Conservation (phyloP, 345 rosid genomes). For the Syzygium jambos region DNA sequence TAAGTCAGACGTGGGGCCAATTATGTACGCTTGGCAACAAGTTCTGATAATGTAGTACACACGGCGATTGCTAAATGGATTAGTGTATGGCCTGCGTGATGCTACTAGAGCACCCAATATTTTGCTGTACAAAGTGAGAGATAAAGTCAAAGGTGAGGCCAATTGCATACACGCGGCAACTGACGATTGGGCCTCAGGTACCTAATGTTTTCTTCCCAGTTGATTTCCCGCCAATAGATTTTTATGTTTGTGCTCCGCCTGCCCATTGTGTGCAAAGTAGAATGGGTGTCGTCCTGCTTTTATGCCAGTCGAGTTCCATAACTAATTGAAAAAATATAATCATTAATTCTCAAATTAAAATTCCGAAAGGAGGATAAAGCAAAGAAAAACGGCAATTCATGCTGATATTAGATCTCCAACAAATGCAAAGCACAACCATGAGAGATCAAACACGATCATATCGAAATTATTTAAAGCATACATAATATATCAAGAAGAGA, state of each 20-base stretch:
- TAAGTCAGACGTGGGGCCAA: no score
- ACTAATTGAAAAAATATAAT: no score
- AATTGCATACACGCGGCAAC: neutral
- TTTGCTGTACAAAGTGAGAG: neutral
- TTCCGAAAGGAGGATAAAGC: neutral
- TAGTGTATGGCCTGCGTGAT: neutral
- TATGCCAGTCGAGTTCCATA: no score
- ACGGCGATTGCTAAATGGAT: neutral
- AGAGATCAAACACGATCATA: neutral
- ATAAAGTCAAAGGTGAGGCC: neutral
- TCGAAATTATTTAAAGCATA: neutral
- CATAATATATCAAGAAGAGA: neutral
- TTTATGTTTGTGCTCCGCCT: neutral
- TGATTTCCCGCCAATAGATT: neutral
- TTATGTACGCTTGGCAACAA: neutral
- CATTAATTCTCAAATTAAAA: no score
- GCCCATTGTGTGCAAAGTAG: neutral
- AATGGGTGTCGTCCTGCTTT: no score
- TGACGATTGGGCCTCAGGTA: accelerated
- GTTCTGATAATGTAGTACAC: neutral
- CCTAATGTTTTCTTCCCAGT: neutral
- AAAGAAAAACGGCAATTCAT: neutral
- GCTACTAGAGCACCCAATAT: neutral
- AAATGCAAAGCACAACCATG: neutral
- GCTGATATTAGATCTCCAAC: neutral